Evolutionary conservation across 2,329 filamentous ascomycete genomes (phyloP).

Genomic region (Dactylellina leptospora): DNA sequence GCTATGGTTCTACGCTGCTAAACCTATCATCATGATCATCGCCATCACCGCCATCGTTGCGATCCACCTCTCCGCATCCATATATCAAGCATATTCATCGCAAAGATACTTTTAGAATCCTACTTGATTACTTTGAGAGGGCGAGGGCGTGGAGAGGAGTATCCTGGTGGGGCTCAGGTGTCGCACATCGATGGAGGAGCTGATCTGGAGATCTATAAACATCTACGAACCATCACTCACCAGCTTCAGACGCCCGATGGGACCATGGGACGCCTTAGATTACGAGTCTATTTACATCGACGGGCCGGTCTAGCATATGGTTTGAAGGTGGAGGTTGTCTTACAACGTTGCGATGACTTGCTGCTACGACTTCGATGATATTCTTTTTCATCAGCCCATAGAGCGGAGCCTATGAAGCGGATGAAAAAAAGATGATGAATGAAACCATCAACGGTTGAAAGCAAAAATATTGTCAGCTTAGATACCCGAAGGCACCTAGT

Average conservation of each 20-base stretch:
- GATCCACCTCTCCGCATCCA: no score
- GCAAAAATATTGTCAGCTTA: conserved; percentile 24
- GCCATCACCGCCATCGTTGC: no score
- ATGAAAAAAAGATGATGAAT: conserved; percentile 12
- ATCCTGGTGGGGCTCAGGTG: no score
- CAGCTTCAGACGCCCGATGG: no score
- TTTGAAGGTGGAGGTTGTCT: background rate
- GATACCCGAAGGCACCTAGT: conserved; percentile 25
- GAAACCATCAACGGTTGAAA: background rate
- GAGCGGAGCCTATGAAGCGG: background rate
- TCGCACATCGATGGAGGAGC: no score
- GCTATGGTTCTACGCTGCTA: no score
- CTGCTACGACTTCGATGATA: background rate
- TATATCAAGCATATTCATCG: no score
- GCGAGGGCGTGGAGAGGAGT: no score
- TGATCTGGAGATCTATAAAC: background rate
- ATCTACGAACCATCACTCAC: background rate
- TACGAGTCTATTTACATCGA: background rate
- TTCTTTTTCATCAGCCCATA: conserved; percentile 20
- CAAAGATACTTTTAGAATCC: no score
- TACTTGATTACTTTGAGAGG: no score
- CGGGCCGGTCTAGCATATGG: background rate
- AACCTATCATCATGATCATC: no score
- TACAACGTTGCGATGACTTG: background rate
- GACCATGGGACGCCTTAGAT: no score